Base-by-base conservation (phyloP, 441 rosid species). In the Erysimum cheiri region DNA sequence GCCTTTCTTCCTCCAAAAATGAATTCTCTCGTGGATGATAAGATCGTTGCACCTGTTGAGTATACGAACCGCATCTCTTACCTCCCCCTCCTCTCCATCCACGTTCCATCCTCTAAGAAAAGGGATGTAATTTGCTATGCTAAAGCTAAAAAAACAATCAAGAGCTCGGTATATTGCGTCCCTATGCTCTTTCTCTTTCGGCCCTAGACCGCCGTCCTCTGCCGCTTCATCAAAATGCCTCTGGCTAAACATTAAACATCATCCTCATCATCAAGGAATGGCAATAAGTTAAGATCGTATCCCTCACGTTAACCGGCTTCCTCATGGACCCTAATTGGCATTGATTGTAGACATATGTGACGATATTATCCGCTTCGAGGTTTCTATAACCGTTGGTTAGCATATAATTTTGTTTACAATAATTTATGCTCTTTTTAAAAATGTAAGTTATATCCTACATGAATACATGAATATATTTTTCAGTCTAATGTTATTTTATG, bases 251-350 rank as follows among this genome's bases (percentile, higher is more conserved):
- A 76, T 26, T 35, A 26, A 83, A 81, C 73, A 76, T 26, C 75
- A 81, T 67, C 60, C 69, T 79, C 77, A 81, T 76, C 5, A 71
- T 79, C 59, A 80, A 80, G 31, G 77, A 81, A 1, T 81, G 76
- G 3, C 63, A 44, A 15, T 76, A 78, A 2, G 78, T 78, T 13
- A 70, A 59, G 0, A 57, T 1, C 0, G 61, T 55, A 1, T 43
- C 87, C 44, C 87, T 75, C 44, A 85, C 40, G 43, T 81, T 69
- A 17, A 83, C 70, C 11, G 57, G 29, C 6, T 61, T 59, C 17
- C 0, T 15, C 75, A 53, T 15, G 43, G 39, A 17, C 28, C 24
- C 12, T 60, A 3, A 6, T 19, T 17, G 29, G 72, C 67, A 69
- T 36, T 49, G 76, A 24, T 75, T 80, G 29, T 40, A 70, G 7